Evolutionary conservation across 75 land plant species (phyloP), one percentile per base, ranked within the genome.

Genomic region (Cryptomeria japonica): DNA sequence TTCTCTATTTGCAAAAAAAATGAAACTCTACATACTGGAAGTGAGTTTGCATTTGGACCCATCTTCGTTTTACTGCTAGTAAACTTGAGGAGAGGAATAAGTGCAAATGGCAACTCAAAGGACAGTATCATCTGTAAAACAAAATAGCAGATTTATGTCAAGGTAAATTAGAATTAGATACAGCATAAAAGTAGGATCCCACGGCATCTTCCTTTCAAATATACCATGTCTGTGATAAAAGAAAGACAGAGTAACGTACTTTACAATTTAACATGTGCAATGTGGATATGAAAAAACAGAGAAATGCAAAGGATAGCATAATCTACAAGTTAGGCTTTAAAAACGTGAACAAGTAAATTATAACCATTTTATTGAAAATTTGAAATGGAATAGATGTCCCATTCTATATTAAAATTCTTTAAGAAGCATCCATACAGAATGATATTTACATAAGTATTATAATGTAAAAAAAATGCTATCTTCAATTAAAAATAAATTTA

Each of bases 61-160:
- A 98, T 98, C 94, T 98, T 98, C 0, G 92, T 90, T 79, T 93
- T 88, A 88, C 99, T 92, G 91, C 97, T 97, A 0, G 99, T 98
- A 90, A 98, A 98, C 85, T 97, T 97, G 61, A 98, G 94, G 79
- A 98, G 93, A 19, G 99, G 99, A 86, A 98, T 86, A 32, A 98
- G 93, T 68, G 99, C 97, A 87, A 98, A 98, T 58, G 99, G 97
- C 25, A 98, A 92, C 42, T 95, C 97, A 91, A 98, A 97, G 38
- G 99, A 96, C 53, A 98, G 88, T 51, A 98, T 96, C 97, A 98
- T 97, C 94, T 97, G 97, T 58, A 88, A 89, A 61, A 68, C 37
- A 86, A n/a, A 41, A 85, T 9, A 2, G 19, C 13, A 34, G 1
- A 84, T 47, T 53, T 31, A 75, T 34, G 14, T 75, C 77, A 75